Evolutionary conservation across 2,329 filamentous ascomycete genomes (phyloP), one percentile per base, ranked within the genome.

Genomic region (Fusarium guadeloupense): DNA sequence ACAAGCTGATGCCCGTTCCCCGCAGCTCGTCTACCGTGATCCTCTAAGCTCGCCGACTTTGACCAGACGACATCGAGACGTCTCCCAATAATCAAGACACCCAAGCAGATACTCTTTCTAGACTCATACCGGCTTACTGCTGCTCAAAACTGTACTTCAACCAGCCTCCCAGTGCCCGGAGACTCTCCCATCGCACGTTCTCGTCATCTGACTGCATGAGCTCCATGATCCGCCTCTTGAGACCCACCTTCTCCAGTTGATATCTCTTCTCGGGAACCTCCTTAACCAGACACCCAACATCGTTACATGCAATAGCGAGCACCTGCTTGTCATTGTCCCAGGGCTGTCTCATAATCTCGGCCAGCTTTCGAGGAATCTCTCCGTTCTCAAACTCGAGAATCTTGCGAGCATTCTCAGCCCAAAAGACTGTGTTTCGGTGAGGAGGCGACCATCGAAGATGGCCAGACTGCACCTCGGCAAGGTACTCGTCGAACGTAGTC

Each of bases 361-460:
- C 91, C 51, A 97, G 81, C 78, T 92, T 90, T 71, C 88, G 88
- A 33, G 90, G 86, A 46, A 97, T 82, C 64, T 88, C 89, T 28
- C 91, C 92, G 64, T 92, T 90, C 73, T 93, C 88, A 63, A 90
- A 86, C 45, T 97, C 92, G 54, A 97, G 81, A 63, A 97, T 96
- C 70, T 89, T 89, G 54, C 90, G 87, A 8, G 93, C 91, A 69
- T 97, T 97, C 69, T 97, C 93, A 37, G 88, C 87, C 93, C 93
- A 97, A 80, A 97, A 97, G 6, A 89, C 85, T 39, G 88, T 83
- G 78, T 89, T 94, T 69, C 91, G 89, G 77, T 97, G 93, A 33
- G 93, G 93, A 25, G 93, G 93, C 6, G 91, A 95, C 93, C 93
- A 97, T 71, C 92, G 89, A 50, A 97, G 83, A 73, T 97, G 93